phyloP scores from a whole-genome alignment of 139 green algal species.

The Chlorella sp. region DNA sequence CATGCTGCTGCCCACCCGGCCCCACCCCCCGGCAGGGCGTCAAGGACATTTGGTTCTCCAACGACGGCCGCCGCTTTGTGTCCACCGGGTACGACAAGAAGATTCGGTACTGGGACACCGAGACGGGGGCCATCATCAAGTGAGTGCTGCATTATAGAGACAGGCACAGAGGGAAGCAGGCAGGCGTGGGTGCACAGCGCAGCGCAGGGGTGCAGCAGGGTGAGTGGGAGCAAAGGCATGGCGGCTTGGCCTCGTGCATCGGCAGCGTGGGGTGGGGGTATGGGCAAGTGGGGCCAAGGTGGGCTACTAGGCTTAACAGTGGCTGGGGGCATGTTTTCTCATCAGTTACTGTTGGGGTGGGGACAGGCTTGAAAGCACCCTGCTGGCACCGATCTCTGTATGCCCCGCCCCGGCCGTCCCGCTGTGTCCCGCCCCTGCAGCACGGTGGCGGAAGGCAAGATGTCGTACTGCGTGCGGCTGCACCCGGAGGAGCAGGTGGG shows the following conservation, averaged over 20 bases:
- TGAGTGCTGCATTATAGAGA: background rate
- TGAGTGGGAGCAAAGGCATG: background rate
- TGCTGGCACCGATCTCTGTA: background rate
- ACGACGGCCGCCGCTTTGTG: constrained; percentile 90
- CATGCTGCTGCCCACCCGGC: too few relatives aligned
- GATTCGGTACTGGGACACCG: constrained; percentile 98
- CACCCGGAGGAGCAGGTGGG: constrained; percentile 83
- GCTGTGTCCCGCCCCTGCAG: constrained; percentile 17
- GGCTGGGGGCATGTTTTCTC: too few relatives aligned
- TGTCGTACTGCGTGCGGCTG: constrained; percentile 89
- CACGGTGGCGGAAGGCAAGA: constrained; percentile 79
- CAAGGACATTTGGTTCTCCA: constrained; percentile 91
- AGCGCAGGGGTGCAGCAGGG: background rate
- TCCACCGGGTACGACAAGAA: constrained; percentile 90
- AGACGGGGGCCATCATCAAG: constrained; percentile 85
- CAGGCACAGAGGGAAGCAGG: too few relatives aligned
- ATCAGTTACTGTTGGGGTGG: too few relatives aligned
- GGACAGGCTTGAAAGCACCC: too few relatives aligned
- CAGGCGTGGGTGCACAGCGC: too few relatives aligned
- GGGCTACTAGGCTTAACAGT: too few relatives aligned
- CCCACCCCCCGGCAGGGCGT: constrained; percentile 73
- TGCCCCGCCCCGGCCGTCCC: background rate
- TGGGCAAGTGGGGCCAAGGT: too few relatives aligned
- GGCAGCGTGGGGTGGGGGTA: background rate
- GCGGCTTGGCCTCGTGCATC: background rate